Base-by-base conservation (phyloP, 139 green algal genomes). In the Coelastrella sp. region DNA sequence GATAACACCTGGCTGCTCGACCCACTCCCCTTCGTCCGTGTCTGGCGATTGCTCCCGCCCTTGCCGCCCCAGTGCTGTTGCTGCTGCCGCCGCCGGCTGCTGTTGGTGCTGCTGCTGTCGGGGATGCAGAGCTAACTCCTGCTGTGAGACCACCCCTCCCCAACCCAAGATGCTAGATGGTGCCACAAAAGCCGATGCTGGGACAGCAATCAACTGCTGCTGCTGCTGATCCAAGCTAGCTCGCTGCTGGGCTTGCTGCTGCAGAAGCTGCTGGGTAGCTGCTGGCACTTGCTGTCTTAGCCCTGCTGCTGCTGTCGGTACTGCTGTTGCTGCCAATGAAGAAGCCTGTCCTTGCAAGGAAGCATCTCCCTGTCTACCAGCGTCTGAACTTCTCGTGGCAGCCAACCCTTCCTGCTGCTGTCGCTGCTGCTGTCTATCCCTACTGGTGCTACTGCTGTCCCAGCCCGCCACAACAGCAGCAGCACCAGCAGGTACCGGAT, bases 121-220 rank as follows among this genome's bases (percentile, higher is more conserved):
- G 5, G 64, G n/a, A 64, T 76, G 61, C 60, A 17, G 11, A 14
- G 57, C 7, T 7, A 22, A 11, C 14, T 16, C 47, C 83, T 88
- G 83, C 83, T 88, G 83, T 73, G 47, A n/a, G 14, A 78, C 23
- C 32, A 87, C 65, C 3, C 82, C 82, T 56, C 82, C 82, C 82
- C 82, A 87, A 19, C 82, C 82, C 8, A 84, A 22, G 7, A 79
- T 17, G 64, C 82, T 73, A 65, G 65, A 77, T 79, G 54, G 59
- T 65, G 13, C 64, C 19, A 59, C n/a, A 56, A 64, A 68, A 10
- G 59, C 65, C 32, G 82, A 54, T 32, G 65, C 65, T 64, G 65
- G 60, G 64, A 10, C 81, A 73, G 79, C 57, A 19, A 19, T 47
- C 74, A 80, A 22, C 20, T 86, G 22, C 81, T 85, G 79, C 57